These are phyloP conservation scores for Septoria petroselini DNA, from an alignment of 2,329 filamentous ascomycete species.

Conservation along the genomic window DNA sequence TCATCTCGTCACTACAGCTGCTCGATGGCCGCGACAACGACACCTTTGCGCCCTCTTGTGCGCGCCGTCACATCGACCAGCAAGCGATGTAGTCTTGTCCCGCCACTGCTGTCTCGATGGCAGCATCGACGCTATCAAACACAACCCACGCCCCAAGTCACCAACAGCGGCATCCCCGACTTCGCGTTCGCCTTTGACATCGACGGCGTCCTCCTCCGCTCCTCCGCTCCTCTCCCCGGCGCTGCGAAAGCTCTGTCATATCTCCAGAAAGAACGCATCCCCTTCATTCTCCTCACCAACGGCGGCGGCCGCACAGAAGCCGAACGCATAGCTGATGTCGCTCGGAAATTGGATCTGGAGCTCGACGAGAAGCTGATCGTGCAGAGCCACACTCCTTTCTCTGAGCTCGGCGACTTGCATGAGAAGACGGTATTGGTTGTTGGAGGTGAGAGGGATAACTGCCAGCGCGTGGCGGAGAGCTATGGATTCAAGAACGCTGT, in stretches of 20 bases:
- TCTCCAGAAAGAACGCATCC: conserved; percentile 71
- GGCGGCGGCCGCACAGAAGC: conserved; percentile 83
- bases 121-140: conserved; percentile 7
- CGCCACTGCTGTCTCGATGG: not conserved
- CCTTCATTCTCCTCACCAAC: conserved; percentile 94
- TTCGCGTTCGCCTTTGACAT: conserved; percentile 65
- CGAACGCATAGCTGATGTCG: conserved; percentile 68
- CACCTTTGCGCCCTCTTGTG: conserved; percentile 1
- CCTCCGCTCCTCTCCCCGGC: conserved; percentile 72
- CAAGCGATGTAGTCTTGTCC: not conserved
- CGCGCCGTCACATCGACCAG: not conserved
- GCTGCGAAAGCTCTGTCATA: conserved; percentile 70
- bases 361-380: conserved; percentile 71
- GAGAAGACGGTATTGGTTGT: conserved; percentile 52
- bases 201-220: conserved; percentile 90
- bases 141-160: conserved; percentile 11
- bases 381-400: conserved; percentile 88
- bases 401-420: conserved; percentile 62
- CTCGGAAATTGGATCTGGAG: conserved; percentile 60
- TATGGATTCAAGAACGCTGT: conserved; percentile 60
- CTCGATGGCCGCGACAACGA: conserved; percentile 7
- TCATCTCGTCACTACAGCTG: not conserved
- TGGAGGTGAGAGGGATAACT: conserved; percentile 53
- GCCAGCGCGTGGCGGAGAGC: conserved; percentile 68
- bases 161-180: conserved; percentile 36